Conservation (phyloP, 2,329 filamentous ascomycete genomes). For the Malbranchea zuffiana region DNA sequence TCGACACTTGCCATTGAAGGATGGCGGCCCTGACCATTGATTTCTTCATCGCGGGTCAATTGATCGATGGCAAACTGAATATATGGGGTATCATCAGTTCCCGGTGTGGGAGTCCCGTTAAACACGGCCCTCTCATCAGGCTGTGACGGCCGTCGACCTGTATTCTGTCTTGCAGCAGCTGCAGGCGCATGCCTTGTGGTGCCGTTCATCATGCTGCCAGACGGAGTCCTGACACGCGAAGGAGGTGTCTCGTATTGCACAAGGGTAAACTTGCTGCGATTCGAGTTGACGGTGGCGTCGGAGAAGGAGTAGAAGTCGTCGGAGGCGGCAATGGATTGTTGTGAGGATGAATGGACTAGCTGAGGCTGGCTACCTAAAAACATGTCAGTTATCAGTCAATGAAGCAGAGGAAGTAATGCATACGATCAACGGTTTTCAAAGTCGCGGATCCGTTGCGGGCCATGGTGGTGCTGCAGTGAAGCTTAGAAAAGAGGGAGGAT, state of each 20-base stretch:
- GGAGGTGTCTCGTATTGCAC: constrained; percentile 37
- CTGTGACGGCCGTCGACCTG: constrained; percentile 10
- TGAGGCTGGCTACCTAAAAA: constrained; percentile 35
- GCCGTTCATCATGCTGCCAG: constrained; percentile 3
- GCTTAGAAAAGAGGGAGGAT: constrained; percentile 1
- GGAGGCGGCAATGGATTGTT: constrained; percentile 39
- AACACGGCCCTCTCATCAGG: constrained; percentile 19
- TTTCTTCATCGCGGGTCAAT: constrained; percentile 62
- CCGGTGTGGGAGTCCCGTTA: constrained; percentile 52
- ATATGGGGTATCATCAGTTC: constrained; percentile 73
- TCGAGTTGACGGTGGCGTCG: constrained; percentile 30
- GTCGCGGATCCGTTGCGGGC: constrained; percentile 8
- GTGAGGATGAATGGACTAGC: constrained; percentile 32
- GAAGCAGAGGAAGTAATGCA: background rate
- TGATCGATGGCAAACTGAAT: constrained; percentile 85
- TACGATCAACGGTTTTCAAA: constrained; percentile 13
- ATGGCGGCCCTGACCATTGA: constrained; percentile 44
- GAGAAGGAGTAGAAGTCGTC: constrained; percentile 42
- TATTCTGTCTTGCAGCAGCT: background rate
- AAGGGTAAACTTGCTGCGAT: constrained; percentile 29
- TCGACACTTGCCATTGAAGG: constrained; percentile 34
- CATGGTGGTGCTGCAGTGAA: constrained; percentile 7
- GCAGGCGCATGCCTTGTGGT: constrained; percentile 2
- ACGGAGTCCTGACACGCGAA: constrained; percentile 22
- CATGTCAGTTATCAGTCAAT: constrained; percentile 6